Evolutionary conservation across 1,284 basidiomycete species (phyloP), one percentile per base, ranked within the genome.

Genomic region (Tranzscheliella williamsii): DNA sequence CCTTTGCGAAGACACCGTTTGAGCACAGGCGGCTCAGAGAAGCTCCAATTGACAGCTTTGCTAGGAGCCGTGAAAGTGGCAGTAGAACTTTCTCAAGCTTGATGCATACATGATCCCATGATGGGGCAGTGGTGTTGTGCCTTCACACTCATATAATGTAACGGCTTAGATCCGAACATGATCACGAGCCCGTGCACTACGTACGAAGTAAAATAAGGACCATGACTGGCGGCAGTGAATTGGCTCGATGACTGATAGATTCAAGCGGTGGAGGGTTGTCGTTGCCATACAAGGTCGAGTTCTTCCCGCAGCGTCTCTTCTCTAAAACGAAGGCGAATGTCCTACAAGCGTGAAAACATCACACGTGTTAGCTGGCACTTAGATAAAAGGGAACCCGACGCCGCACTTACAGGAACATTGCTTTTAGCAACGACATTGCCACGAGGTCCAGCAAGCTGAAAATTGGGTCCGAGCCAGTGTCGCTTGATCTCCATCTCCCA

Each of bases 401-500:
- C n/a, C n/a, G n/a, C 5, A 34, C 40, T 42, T 30, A 42, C 40
- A 4, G 95, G 95, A 4, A 99, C 93, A 67, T 99, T 98, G 24
- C 94, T 97, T 67, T 58, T 73, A 41, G 64, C 63, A 42, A 56
- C 53, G 38, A 55, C 54, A 34, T 78, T 78, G 15, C 76, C 76
- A 30, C 52, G 47, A 6, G 75, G 73, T 9, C 76, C 75, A 5
- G 70, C 57, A 21, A 90, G 81, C 78, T 91, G 94, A 88, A 91
- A 97, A 56, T 88, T 81, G 13, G 61, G 45, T 2, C 94, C 76
- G 17, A 73, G 55, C 77, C 95, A 98, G 79, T 96, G 95, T 13
- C 91, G 86, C 81, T 98, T 98, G 72, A 97, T 80, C 78, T 95
- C 89, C 91, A 97, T 97, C 80, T 99, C 95, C 79, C 97, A 99